Evolutionary conservation across 441 rosid species (phyloP).

Genomic region (Populus tomentosa): DNA sequence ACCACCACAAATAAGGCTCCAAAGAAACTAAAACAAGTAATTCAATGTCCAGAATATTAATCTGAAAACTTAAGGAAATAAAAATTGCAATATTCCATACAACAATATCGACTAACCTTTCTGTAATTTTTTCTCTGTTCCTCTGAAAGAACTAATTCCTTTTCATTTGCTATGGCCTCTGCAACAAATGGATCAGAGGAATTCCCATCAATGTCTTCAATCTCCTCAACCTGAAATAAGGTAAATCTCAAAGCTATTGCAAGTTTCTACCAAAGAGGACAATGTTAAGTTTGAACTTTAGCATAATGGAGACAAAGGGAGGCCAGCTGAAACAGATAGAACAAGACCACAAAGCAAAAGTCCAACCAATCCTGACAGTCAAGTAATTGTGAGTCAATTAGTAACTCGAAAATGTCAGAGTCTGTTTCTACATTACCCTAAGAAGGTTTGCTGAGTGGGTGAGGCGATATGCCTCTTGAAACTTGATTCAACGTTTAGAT

Average conservation of each 20-base stretch:
- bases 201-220: conserved; percentile 77
- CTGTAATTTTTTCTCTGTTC: conserved; percentile 72
- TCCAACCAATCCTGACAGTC: neutral
- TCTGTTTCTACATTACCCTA: neutral
- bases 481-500: neutral
- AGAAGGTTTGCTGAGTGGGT: neutral
- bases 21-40: neutral
- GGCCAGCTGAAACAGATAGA: neutral
- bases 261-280: neutral
- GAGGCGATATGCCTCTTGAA: neutral
- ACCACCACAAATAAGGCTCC: neutral
- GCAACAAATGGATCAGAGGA: conserved; percentile 74
- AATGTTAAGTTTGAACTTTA: neutral
- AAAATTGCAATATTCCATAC: conserved; percentile 1
- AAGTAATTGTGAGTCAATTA: neutral
- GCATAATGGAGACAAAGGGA: neutral
- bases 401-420: neutral
- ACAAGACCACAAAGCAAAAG: neutral
- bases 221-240: conserved; percentile 85
- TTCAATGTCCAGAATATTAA: conserved; percentile 15
- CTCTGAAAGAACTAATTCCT: conserved; percentile 71
- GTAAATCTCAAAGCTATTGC: conserved; percentile 13
- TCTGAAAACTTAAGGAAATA: conserved; percentile 6
- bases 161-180: conserved; percentile 85
- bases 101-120: conserved; percentile 52